These are phyloP conservation scores for Nicotiana benthamiana DNA, from an alignment of 257 asterid genomes.

Conservation along the genomic window DNA sequence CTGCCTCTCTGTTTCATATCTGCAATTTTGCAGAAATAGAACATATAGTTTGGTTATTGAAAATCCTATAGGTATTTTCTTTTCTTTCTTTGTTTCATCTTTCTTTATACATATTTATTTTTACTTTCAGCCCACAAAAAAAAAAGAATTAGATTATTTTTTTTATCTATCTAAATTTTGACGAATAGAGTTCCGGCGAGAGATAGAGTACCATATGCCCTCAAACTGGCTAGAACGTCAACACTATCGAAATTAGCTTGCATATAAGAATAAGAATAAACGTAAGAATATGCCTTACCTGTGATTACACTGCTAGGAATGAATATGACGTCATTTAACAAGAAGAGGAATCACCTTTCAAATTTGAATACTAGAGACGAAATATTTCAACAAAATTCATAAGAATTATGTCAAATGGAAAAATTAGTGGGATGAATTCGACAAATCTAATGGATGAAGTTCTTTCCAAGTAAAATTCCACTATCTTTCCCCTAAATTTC, in stretches of 20 bases:
- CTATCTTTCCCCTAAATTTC: not conserved
- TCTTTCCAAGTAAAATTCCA: not conserved
- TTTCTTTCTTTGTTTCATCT: not conserved
- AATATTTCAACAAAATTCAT: not conserved
- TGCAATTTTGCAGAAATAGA: not conserved
- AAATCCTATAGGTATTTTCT: not conserved
- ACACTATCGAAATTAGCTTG: too few species aligned
- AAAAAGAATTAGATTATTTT: too few species aligned
- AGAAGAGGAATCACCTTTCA: not conserved
- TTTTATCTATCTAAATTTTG: too few species aligned
- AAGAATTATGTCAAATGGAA: not conserved
- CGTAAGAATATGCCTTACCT: not conserved
- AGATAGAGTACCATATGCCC: too few species aligned
- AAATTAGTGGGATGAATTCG: not conserved
- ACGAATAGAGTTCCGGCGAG: too few species aligned
- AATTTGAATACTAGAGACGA: not conserved
- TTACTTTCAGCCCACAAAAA: too few species aligned
- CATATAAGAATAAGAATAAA: not conserved
- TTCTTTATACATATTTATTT: not conserved
- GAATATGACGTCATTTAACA: not conserved
- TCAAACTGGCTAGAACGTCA: too few species aligned
- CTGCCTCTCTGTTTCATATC: not conserved
- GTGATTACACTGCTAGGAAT: not conserved
- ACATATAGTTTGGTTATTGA: not conserved
- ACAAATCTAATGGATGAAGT: not conserved